Evolutionary conservation across 768 basidiomycete genomes (phyloP).

Genomic region (Serendipita indica): DNA sequence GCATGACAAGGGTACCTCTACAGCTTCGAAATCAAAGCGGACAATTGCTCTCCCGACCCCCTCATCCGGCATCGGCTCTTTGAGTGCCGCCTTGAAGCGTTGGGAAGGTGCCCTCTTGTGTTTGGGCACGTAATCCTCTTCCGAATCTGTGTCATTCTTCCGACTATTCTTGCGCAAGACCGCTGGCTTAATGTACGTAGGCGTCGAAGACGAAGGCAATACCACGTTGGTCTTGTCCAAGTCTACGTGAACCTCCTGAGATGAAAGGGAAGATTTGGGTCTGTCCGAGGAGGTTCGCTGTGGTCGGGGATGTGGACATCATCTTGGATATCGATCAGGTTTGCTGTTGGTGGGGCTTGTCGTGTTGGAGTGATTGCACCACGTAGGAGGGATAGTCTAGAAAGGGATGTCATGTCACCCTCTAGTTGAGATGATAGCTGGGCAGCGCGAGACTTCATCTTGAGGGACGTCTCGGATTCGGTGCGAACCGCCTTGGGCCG

Average conservation of each 20-base stretch:
- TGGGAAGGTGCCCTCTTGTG: conserved; percentile 25
- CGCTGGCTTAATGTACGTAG: neutral
- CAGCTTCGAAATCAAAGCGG: conserved; percentile 54
- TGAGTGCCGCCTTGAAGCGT: conserved; percentile 34
- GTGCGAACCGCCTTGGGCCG: conserved; percentile 2
- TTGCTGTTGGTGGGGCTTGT: conserved; percentile 13
- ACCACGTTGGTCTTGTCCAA: conserved; percentile 2
- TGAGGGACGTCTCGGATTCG: neutral
- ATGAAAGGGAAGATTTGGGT: conserved; percentile 20
- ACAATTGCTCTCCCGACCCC: conserved; percentile 62
- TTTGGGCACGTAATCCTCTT: conserved; percentile 5
- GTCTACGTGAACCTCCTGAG: conserved; percentile 9
- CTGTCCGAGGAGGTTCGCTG: neutral
- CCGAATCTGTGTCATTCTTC: neutral
- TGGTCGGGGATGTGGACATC: neutral
- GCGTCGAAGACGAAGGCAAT: neutral
- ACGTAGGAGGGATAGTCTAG: conserved; percentile 20
- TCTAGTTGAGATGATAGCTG: neutral
- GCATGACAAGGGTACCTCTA: conserved; percentile 35
- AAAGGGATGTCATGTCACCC: neutral
- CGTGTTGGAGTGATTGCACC: conserved; percentile 23
- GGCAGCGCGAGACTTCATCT: neutral
- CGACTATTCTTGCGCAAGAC: neutral
- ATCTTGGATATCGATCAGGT: conserved; percentile 2
- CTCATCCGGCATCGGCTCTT: conserved; percentile 37